Evolutionary conservation across 805 yeast species (phyloP), one percentile per base, ranked within the genome.

Genomic region (Candida railenensis): DNA sequence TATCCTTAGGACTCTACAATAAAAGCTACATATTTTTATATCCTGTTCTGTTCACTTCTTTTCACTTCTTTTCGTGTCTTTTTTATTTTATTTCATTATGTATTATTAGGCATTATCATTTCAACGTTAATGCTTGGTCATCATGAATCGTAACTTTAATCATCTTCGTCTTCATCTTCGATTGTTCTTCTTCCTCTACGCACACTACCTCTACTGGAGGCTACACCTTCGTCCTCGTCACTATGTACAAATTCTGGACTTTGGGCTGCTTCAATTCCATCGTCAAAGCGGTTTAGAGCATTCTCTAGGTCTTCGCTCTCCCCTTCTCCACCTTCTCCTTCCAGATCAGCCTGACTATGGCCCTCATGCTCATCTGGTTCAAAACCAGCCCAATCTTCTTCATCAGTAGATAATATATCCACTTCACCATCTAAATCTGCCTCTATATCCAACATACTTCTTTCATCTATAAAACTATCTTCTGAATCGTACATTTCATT

Each of bases 401-500:
- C 57, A 11, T 41, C 53, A 20, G 40, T 20, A 53, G 52, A 42
- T 51, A 48, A 21, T 34, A 22, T 7, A 34, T 48, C 46, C 15
- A 32, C 41, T 3, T 44, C 52, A 21, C 44, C 54, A 16, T 25
- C 42, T 3, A 38, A 45, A 15, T 34, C 41, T 22, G n/a, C 41
- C 22, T 19, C 36, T 5, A 15, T 63, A 16, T 55, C 65, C n/a
- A 47, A 50, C 16, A 53, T 32, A 8, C 50, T 55, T 43, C 66
- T 40, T 14, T 53, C 51, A 45, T 67, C 71, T 11, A 67, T 57
- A 51, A 67, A 67, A 51, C 71, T 64, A 44, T 66, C 71, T 3
- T 58, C 59, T 15, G 61, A 52, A 45, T 65, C 70, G 51, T 66
- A 66, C 22, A 47, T 53, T 18, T 56, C 57, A 4, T 37, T 39